These are phyloP conservation scores for Eutrema heterophyllum DNA, from an alignment of 345 rosid species.

Conservation along the genomic window DNA sequence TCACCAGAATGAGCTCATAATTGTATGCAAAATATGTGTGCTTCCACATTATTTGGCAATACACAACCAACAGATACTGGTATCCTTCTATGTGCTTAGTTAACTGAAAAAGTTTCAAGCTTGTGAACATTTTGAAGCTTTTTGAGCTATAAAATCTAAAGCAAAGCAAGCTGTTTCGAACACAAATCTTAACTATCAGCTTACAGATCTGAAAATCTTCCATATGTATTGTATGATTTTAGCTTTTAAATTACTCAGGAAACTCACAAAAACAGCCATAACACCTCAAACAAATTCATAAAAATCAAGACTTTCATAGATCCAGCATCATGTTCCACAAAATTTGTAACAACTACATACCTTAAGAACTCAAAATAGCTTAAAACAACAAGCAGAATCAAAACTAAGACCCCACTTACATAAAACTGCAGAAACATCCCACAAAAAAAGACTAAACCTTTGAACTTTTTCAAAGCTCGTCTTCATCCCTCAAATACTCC, in stretches of 20 bases:
- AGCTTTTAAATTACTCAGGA: not conserved
- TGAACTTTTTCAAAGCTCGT: slow-evolving; percentile 49
- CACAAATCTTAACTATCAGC: not conserved
- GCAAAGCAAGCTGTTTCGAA: not conserved
- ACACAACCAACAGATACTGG: not conserved
- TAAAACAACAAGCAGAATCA: slow-evolving; percentile 17
- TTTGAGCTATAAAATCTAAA: not conserved
- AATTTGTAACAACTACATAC: slow-evolving; percentile 8
- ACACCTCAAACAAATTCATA: slow-evolving; percentile 5
- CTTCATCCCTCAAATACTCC: slow-evolving; percentile 88
- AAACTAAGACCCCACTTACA: not conserved
- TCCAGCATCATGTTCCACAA: slow-evolving; percentile 16
- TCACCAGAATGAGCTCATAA: no score
- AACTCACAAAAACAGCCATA: not conserved
- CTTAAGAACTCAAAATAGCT: not conserved
- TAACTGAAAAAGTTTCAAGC: not conserved
- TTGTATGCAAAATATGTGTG: not conserved
- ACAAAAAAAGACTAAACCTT: not conserved
- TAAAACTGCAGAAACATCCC: no score
- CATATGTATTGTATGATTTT: not conserved
- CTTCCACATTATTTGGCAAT: not conserved
- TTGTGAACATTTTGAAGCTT: not conserved
- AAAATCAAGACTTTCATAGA: not conserved
- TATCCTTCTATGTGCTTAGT: not conserved
- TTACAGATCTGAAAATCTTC: not conserved